phyloP scores from a whole-genome alignment of 352 stramenopile genomes.

The Ochromonadaceae sp. region DNA sequence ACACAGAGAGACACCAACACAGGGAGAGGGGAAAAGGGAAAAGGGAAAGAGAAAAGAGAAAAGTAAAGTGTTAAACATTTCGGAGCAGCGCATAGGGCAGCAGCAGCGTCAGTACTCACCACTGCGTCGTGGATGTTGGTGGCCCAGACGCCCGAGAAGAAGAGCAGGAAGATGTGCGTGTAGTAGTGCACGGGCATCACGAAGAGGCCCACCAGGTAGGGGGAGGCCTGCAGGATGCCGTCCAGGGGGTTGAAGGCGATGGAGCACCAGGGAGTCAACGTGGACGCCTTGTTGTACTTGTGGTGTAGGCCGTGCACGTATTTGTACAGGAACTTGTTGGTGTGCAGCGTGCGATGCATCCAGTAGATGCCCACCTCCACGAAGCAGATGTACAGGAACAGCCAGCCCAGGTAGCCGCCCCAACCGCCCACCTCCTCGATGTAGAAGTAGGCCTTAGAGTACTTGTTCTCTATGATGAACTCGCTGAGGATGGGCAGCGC shows the following conservation, averaged over 20 bases:
- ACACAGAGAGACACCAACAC: background rate
- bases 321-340: conserved; percentile 59
- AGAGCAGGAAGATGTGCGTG: conserved; percentile 46
- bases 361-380: conserved; percentile 60
- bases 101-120: no score
- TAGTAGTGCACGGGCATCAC: conserved; percentile 53
- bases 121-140: conserved; percentile 61
- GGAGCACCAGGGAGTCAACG: conserved; percentile 45
- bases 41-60: background rate
- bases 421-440: conserved; percentile 47
- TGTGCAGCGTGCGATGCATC: conserved; percentile 52
- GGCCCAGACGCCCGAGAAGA: conserved; percentile 58
- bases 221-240: conserved; percentile 44
- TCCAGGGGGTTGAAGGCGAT: conserved; percentile 59
- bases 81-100: no score
- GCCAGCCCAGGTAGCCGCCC: conserved; percentile 32
- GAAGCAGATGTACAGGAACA: conserved; percentile 40
- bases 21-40: background rate
- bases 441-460: conserved; percentile 39
- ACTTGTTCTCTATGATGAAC: conserved; percentile 48
- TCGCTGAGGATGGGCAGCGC: conserved; percentile 45
- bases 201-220: conserved; percentile 43
- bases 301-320: conserved; percentile 50
- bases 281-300: conserved; percentile 51
- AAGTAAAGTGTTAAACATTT: no score